These are phyloP conservation scores for Ogataea pignaliae DNA, from an alignment of 805 yeast species.

Conservation along the genomic window DNA sequence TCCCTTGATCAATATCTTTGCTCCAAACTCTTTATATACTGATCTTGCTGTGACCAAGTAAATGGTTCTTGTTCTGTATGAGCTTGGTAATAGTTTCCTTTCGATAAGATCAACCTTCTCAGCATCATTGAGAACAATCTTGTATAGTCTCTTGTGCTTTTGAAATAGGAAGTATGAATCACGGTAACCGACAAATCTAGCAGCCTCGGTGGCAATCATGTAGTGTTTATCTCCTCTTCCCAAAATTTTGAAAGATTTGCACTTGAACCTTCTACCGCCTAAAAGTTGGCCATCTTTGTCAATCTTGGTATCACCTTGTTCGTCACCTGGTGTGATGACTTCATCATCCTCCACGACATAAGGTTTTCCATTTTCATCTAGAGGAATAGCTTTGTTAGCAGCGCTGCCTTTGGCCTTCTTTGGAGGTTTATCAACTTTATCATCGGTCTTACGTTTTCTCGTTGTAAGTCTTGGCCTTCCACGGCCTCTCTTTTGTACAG, in stretches of 20 bases:
- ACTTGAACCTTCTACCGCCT: constrained; percentile 73
- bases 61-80: constrained; percentile 86
- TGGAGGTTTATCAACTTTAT: constrained; percentile 22
- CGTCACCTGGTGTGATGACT: constrained; percentile 69
- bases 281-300: constrained; percentile 58
- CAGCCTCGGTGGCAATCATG: constrained; percentile 95
- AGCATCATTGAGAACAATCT: constrained; percentile 65
- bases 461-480: constrained; percentile 27
- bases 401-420: constrained; percentile 20
- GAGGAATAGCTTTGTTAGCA: constrained; percentile 13
- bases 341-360: constrained; percentile 69
- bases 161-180: constrained; percentile 89
- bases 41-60: constrained; percentile 89
- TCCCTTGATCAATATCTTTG: constrained; percentile 76
- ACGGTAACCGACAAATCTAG: constrained; percentile 89
- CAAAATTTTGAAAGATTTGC: constrained; percentile 59
- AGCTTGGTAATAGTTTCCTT: constrained; percentile 77
- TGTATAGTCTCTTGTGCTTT: constrained; percentile 72
- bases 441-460: constrained; percentile 24
- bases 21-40: constrained; percentile 88
- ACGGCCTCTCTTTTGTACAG: constrained; percentile 24
- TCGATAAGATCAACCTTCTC: constrained; percentile 82
- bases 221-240: constrained; percentile 68
- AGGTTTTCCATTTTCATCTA: constrained; percentile 66
- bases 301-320: constrained; percentile 73